These are phyloP conservation scores for Seiridium cupressi DNA, from an alignment of 2,329 filamentous ascomycete genomes.

Conservation along the genomic window DNA sequence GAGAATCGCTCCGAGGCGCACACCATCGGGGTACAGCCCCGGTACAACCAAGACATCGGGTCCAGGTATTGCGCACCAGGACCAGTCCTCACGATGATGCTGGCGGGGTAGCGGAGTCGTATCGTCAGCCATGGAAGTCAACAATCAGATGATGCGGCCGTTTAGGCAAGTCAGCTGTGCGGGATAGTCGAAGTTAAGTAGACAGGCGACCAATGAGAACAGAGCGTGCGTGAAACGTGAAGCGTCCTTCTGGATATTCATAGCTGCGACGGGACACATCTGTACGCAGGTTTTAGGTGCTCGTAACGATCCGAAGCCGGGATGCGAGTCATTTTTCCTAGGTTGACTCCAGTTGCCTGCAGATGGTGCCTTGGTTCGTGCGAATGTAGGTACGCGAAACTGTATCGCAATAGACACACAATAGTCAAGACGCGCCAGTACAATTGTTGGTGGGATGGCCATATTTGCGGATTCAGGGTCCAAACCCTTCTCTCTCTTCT, in stretches of 20 bases:
- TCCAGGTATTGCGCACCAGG: conserved; percentile 14
- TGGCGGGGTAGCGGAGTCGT: neutral
- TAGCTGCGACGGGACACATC: neutral
- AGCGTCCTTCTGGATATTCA: neutral
- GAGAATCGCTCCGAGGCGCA: neutral
- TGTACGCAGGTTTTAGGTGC: neutral
- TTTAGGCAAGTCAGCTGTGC: neutral
- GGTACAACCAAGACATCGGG: conserved; percentile 16
- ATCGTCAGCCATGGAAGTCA: neutral
- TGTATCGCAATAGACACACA: neutral
- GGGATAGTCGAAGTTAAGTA: neutral
- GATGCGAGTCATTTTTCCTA: conserved; percentile 2
- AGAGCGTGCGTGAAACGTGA: neutral
- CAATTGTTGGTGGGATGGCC: neutral
- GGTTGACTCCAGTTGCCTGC: neutral
- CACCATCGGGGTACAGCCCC: conserved; percentile 8
- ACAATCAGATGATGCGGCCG: neutral
- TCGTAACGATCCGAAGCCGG: neutral
- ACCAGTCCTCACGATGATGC: neutral
- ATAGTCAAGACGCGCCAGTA: neutral
- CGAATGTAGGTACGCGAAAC: conserved; percentile 6
- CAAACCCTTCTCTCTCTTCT: neutral
- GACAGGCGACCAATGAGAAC: conserved; percentile 2
- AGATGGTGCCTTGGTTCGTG: neutral
- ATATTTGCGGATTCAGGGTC: conserved; percentile 6